Percentiles rank a stretch among this genome's conserved stretches.
These are phyloP conservation scores for Capsicum baccatum DNA, from an alignment of 257 asterid species.

Conservation along the genomic window DNA sequence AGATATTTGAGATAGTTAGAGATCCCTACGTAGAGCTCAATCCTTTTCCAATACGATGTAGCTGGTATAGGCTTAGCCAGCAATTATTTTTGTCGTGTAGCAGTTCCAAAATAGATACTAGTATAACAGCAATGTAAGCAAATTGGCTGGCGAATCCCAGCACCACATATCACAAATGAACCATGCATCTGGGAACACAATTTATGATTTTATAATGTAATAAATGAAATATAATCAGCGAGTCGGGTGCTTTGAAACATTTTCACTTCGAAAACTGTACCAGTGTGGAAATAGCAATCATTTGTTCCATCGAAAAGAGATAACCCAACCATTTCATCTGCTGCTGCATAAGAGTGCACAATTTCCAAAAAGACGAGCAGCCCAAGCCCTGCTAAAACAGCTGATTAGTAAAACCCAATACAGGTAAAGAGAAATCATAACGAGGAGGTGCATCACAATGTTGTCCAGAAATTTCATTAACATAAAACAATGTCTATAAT, in stretches of 20 bases:
- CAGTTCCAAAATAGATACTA: neutral
- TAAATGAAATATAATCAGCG: constrained; percentile 7
- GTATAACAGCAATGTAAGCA: neutral
- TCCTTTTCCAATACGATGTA: neutral
- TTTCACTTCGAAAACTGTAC: constrained; percentile 44
- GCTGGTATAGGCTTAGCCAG: neutral
- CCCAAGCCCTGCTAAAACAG: constrained; percentile 66
- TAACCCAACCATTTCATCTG: constrained; percentile 96
- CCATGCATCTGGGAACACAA: neutral
- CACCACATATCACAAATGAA: neutral
- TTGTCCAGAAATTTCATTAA: neutral
- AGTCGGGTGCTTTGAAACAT: neutral
- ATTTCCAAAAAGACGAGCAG: constrained; percentile 85
- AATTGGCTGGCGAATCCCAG: neutral
- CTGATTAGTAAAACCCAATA: neutral
- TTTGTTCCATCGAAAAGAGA: constrained; percentile 96
- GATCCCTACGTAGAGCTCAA: constrained; percentile 1
- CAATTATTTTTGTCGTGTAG: neutral
- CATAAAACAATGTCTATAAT: neutral
- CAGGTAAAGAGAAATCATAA: constrained; percentile 17
- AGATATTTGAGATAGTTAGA: constrained; percentile 23
- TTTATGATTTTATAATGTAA: neutral
- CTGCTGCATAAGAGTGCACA: constrained; percentile 95
- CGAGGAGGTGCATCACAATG: constrained; percentile 8
- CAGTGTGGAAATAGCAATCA: constrained; percentile 96